Percentiles rank a stretch among this genome's conserved stretches.
These are phyloP conservation scores for Conoideocrella luteorostrata DNA, from an alignment of 2,329 filamentous ascomycete species.

Conservation along the genomic window DNA sequence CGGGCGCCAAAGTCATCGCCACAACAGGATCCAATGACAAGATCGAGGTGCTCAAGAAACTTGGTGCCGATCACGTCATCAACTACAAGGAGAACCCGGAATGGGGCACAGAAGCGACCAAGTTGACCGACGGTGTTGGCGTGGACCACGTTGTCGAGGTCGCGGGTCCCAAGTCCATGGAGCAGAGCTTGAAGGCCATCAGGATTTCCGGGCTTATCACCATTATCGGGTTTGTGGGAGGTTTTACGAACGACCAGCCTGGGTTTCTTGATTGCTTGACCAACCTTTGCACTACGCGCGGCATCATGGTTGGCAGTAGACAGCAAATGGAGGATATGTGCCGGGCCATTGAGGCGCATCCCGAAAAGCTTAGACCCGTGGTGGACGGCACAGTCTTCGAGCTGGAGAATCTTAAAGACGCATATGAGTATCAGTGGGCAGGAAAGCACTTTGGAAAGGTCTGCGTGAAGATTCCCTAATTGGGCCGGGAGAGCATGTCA, in stretches of 20 bases:
- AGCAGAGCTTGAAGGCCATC: conserved; percentile 38
- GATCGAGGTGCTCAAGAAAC: conserved; percentile 33
- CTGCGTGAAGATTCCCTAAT: conserved; percentile 23
- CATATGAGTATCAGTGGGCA: conserved; percentile 33
- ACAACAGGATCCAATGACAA: conserved; percentile 42
- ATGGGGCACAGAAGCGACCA: conserved; percentile 39
- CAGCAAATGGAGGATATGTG: conserved; percentile 46
- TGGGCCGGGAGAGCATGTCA: too few relatives aligned
- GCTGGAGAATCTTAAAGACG: conserved; percentile 38
- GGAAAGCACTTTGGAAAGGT: conserved; percentile 35
- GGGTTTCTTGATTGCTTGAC: conserved; percentile 27
- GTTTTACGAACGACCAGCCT: conserved; percentile 19
- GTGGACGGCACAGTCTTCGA: conserved; percentile 39
- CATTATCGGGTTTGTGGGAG: conserved; percentile 32
- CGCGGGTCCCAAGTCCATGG: conserved; percentile 36
- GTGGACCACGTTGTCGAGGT: conserved; percentile 44
- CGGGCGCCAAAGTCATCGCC: conserved; percentile 41
- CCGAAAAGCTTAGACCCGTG: conserved; percentile 37
- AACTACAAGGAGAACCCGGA: conserved; percentile 40
- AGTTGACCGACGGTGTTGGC: conserved; percentile 36
- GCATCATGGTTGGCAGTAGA: conserved; percentile 39
- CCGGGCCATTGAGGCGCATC: conserved; percentile 39
- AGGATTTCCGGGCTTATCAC: conserved; percentile 39
- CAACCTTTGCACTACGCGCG: conserved; percentile 34
- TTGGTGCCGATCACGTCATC: conserved; percentile 44